These are phyloP conservation scores for Nannochloropsis salina DNA, from an alignment of 108 stramenopile species.

Conservation along the genomic window DNA sequence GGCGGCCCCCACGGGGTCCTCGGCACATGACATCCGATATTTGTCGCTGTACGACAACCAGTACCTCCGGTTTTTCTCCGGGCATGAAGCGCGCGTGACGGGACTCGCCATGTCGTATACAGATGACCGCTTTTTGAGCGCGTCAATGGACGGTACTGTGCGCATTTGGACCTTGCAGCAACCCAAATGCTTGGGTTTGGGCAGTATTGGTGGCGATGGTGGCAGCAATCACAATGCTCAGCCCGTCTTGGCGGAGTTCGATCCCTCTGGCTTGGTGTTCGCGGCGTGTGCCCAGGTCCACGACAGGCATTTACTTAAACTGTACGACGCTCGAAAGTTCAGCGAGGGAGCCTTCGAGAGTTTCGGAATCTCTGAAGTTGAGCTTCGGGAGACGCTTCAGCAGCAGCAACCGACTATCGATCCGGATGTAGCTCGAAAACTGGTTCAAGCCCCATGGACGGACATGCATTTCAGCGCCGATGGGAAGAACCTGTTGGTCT, in stretches of 20 bases:
- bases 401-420: slow-evolving; percentile 22
- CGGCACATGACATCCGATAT: slow-evolving; percentile 47
- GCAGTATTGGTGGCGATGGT: background rate
- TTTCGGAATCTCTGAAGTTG: background rate
- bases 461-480: slow-evolving; percentile 53
- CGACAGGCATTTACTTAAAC: slow-evolving; percentile 42
- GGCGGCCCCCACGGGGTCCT: background rate
- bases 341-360: slow-evolving; percentile 10
- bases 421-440: slow-evolving; percentile 39
- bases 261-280: slow-evolving; percentile 54
- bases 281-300: slow-evolving; percentile 43
- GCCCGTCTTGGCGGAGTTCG: slow-evolving; percentile 40
- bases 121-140: slow-evolving; percentile 57
- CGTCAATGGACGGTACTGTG: slow-evolving; percentile 48
- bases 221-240: background rate
- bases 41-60: slow-evolving; percentile 56
- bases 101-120: slow-evolving; percentile 54
- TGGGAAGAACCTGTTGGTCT: slow-evolving; percentile 51
- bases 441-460: slow-evolving; percentile 50
- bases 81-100: slow-evolving; percentile 49
- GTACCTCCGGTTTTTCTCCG: slow-evolving; percentile 49
- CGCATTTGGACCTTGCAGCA: slow-evolving; percentile 48
- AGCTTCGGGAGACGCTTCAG: background rate
- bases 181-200: slow-evolving; percentile 42
- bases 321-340: slow-evolving; percentile 50